phyloP scores from a whole-genome alignment of 2,329 filamentous ascomycete species.

The Oidium heveae region DNA sequence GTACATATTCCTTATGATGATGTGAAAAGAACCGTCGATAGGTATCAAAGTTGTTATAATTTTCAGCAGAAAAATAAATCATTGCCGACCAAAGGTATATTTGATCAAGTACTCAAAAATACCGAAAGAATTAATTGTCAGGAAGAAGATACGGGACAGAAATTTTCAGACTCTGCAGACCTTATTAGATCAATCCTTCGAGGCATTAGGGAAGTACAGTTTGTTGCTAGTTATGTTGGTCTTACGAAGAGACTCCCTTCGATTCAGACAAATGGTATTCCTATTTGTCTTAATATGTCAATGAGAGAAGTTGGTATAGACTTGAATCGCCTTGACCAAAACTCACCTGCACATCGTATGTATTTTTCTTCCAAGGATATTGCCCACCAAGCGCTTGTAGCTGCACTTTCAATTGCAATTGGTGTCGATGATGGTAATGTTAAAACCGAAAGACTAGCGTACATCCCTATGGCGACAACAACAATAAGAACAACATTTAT shows the following conservation, averaged over 20 bases:
- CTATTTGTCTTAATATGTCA: constrained; percentile 61
- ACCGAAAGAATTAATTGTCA: constrained; percentile 28
- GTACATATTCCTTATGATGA: constrained; percentile 84
- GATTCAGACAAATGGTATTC: constrained; percentile 38
- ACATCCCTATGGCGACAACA: constrained; percentile 92
- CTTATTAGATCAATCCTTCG: constrained; percentile 74
- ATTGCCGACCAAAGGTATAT: constrained; percentile 29
- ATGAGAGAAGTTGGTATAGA: constrained; percentile 96
- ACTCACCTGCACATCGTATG: constrained; percentile 89
- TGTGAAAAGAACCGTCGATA: constrained; percentile 34
- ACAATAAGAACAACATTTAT: constrained; percentile 83
- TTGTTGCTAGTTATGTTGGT: constrained; percentile 76
- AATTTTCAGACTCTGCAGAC: constrained; percentile 77
- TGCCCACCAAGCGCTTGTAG: constrained; percentile 80
- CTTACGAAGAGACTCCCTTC: constrained; percentile 56
- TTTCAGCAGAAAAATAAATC: constrained; percentile 8
- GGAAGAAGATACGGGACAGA: constrained; percentile 45
- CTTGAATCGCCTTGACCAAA: constrained; percentile 70
- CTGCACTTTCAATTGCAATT: constrained; percentile 75
- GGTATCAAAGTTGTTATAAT: constrained; percentile 21
- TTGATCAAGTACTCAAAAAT: constrained; percentile 54
- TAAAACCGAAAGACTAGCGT: constrained; percentile 65
- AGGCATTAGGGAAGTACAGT: constrained; percentile 88
- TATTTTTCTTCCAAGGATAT: constrained; percentile 86
- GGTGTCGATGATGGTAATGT: constrained; percentile 77